Base-by-base conservation (phyloP, 176 grass and related monocot species). In the Oryza longistaminata region DNA sequence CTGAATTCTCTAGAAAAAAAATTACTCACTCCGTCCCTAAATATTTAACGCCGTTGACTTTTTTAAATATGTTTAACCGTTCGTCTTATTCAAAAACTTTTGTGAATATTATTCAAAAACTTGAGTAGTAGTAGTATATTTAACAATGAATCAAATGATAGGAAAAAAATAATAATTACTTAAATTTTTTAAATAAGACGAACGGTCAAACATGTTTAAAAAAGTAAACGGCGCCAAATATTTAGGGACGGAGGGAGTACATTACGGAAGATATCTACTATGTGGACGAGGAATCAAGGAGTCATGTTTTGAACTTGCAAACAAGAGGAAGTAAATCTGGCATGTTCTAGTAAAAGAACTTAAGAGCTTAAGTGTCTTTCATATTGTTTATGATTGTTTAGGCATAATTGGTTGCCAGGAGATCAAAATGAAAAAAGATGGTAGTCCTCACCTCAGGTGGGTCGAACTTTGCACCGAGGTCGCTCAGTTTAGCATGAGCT, bases 401-500 rank as follows among this genome's bases (percentile, higher is more conserved):
- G 16, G 37, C 13, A 85, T 39, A 46, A 75, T 11, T 65, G 40
- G 9, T 40, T 75, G 26, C n/a, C 48, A 62, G 44, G 42, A 40
- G 64, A 46, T 31, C 61, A 64, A 84, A 52, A 77, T 67, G 42
- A 8, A 40, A 9, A 71, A 52, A 71, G 48, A 42, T 55, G 40
- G 74, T 17, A 40, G 34, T 40, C 66, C 42, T 77, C 52, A 94
- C 96, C 91, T 95, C 93, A 68, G 96, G 91, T 75, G 96, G 93
- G 87, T 98, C 89, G 69, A 92, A 98, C 86, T 93, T 92, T 76
- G 96, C 78, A 43, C 96, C 96, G 16, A 94, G 88, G 61, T 98
- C 83, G 78, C 96, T 98, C 19, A 98, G 83, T 87, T 98, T 98
- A 77, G 93, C 96, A 92, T 98, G 96, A 81, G 96, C 93, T 82